Evolutionary conservation across 768 basidiomycete species (phyloP), one percentile per base, ranked within the genome.

Genomic region (Phaeotremella skinneri): DNA sequence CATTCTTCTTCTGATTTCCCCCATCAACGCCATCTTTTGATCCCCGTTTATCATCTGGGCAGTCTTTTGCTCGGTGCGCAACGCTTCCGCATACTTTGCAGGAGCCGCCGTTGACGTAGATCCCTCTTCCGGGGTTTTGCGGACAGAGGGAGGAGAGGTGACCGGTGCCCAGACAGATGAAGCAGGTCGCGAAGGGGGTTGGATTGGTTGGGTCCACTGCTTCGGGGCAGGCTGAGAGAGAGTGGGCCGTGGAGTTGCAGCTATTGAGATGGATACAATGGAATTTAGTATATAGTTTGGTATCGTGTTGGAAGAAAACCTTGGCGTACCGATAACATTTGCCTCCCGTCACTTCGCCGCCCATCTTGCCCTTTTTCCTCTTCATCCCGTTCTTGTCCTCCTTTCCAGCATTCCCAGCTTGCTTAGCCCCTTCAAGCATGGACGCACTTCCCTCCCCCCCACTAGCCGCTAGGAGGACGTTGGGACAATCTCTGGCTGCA

Each of bases 21-120:
- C 43, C 43, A 14, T 45, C 43, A 20, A 27, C 34, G 42, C 30
- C 56, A 0, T 34, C 55, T 20, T 55, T 43, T 25, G 30, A 23
- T 29, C 66, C 59, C 26, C 64, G 56, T 41, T 63, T 72, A 51
- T 59, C 61, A 30, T 61, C 78, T 16, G 78, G 81, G 72, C 93
- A 97, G 74, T 94, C 84, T 70, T 84, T 89, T 0, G 90, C 91
- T 5, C 93, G 82, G 78, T 96, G 93, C 2, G 84, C 82, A 4
- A 85, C 91, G 56, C 89, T 85, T 6, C 87, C 85, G 69, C 93
- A 97, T 7, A 96, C 80, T 69, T 91, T 93, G 70, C 93, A 97
- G 58, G 81, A 83, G 2, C 93, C 93, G 25, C 91, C 91, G 59
- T 94, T 87, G 0, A 91, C 90, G 67, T 96, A 96, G 25, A 94